phyloP scores from a whole-genome alignment of 2,329 filamentous ascomycete species.

The Trichoderma simmonsii region DNA sequence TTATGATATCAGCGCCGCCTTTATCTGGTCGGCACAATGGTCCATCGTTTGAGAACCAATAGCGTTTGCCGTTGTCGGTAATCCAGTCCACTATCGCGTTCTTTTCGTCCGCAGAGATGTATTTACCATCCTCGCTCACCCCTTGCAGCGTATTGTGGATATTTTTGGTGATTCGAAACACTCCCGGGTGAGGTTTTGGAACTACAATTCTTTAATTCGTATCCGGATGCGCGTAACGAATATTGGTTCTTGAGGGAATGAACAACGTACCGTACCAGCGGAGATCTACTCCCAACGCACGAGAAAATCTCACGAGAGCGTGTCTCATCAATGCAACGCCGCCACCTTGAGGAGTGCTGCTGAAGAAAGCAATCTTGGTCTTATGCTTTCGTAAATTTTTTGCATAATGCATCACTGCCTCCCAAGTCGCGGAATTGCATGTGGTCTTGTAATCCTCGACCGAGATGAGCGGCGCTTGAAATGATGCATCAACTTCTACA shows the following conservation, averaged over 20 bases:
- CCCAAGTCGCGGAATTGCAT: slow-evolving; percentile 62
- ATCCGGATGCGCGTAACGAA: too few species aligned
- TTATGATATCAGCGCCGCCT: slow-evolving; percentile 72
- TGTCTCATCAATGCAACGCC: slow-evolving; percentile 81
- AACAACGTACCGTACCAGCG: slow-evolving; percentile 64
- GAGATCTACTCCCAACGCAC: slow-evolving; percentile 63
- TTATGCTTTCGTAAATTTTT: slow-evolving; percentile 60
- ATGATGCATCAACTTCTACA: slow-evolving; percentile 68
- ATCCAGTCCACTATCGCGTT: slow-evolving; percentile 68
- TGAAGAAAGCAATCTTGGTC: slow-evolving; percentile 74
- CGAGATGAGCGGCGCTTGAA: slow-evolving; percentile 56
- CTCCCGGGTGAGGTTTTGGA: slow-evolving; percentile 72
- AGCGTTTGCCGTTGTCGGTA: slow-evolving; percentile 67
- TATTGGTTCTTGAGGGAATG: background rate
- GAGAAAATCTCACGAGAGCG: slow-evolving; percentile 68
- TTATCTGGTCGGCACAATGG: slow-evolving; percentile 62
- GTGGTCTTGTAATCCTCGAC: slow-evolving; percentile 59
- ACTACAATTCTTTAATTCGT: slow-evolving; percentile 43
- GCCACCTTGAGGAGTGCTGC: slow-evolving; percentile 76
- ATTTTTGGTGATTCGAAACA: slow-evolving; percentile 82
- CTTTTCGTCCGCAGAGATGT: slow-evolving; percentile 62
- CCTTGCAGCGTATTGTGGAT: slow-evolving; percentile 88
- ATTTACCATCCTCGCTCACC: slow-evolving; percentile 62
- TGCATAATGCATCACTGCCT: slow-evolving; percentile 61
- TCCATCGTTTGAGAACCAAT: slow-evolving; percentile 68